Evolutionary conservation across 768 basidiomycete genomes (phyloP).

Genomic region (Rhodotorula kratochvilovae): DNA sequence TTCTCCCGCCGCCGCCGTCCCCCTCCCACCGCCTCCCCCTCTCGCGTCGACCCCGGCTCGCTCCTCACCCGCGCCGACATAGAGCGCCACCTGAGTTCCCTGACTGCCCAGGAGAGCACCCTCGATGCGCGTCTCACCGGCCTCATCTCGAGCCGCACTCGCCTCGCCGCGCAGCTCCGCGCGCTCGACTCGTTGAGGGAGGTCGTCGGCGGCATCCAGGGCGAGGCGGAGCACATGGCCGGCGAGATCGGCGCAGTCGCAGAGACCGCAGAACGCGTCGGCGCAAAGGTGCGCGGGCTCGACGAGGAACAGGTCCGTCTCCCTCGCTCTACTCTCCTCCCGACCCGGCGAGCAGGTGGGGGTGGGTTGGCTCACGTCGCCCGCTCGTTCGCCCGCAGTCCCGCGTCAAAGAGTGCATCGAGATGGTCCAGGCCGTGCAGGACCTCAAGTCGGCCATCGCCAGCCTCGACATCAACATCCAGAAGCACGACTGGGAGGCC

Average conservation of each 20-base stretch:
- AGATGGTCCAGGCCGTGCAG: constrained; percentile 85
- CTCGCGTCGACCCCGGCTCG: constrained; percentile 1
- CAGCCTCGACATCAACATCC: constrained; percentile 60
- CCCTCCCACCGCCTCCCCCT: neutral
- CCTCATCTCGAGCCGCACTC: constrained; percentile 20
- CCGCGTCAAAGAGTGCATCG: constrained; percentile 74
- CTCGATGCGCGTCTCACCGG: constrained; percentile 26
- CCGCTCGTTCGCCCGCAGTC: constrained; percentile 21
- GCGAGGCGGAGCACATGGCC: constrained; percentile 22
- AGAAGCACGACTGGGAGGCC: constrained; percentile 87
- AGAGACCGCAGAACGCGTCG: constrained; percentile 73
- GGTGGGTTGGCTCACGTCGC: neutral
- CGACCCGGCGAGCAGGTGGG: neutral
- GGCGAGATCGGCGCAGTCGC: constrained; percentile 19
- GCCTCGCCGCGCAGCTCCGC: constrained; percentile 15
- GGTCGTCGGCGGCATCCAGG: constrained; percentile 26
- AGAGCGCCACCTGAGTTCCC: constrained; percentile 1
- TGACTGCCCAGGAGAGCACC: constrained; percentile 15
- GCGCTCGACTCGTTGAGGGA: constrained; percentile 13
- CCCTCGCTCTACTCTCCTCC: neutral
- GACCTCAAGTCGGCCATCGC: constrained; percentile 80
- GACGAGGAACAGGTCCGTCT: constrained; percentile 84
- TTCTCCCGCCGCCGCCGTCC: neutral
- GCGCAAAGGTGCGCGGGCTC: constrained; percentile 78
- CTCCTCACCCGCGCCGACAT: constrained; percentile 27